phyloP scores from a whole-genome alignment of 805 yeast genomes.

The Komagataella pseudopastoris region DNA sequence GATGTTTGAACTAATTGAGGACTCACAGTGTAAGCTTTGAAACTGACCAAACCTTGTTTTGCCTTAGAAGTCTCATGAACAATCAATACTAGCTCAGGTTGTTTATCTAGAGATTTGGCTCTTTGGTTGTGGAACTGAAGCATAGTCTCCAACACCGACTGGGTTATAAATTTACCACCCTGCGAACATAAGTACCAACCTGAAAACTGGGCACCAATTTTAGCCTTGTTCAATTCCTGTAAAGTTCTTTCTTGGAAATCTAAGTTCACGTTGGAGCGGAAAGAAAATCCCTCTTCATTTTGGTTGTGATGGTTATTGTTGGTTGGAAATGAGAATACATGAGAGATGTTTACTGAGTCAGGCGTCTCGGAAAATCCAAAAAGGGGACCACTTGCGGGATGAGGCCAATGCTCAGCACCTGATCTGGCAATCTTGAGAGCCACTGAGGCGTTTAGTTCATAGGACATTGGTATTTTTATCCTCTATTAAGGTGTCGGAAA shows the following conservation, averaged over 20 bases:
- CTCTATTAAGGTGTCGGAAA: not conserved
- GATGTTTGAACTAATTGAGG: conserved; percentile 41
- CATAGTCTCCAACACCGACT: conserved; percentile 55
- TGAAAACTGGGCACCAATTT: conserved; percentile 53
- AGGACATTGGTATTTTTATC: not conserved
- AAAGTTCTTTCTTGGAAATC: conserved; percentile 59
- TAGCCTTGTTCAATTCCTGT: conserved; percentile 44
- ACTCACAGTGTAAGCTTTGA: conserved; percentile 60
- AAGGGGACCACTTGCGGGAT: conserved; percentile 54
- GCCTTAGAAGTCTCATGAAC: conserved; percentile 62
- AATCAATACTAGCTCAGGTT: conserved; percentile 35
- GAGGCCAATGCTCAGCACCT: conserved; percentile 49
- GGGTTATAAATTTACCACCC: conserved; percentile 57
- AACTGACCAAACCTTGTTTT: conserved; percentile 44
- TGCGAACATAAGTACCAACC: conserved; percentile 74
- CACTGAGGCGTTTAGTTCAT: conserved; percentile 32
- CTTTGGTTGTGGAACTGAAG: conserved; percentile 37
- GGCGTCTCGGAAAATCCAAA: conserved; percentile 57
- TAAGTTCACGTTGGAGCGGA: conserved; percentile 36
- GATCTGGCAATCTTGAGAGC: conserved; percentile 53
- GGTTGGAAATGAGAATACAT: conserved; percentile 54
- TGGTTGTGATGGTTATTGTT: conserved; percentile 21
- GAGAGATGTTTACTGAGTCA: conserved; percentile 36
- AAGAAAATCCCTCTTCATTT: conserved; percentile 48
- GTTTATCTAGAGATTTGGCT: conserved; percentile 13